Evolutionary conservation across 192 early-diverging fungal species (phyloP).

Genomic region (Borealophlyctis nickersoniae): DNA sequence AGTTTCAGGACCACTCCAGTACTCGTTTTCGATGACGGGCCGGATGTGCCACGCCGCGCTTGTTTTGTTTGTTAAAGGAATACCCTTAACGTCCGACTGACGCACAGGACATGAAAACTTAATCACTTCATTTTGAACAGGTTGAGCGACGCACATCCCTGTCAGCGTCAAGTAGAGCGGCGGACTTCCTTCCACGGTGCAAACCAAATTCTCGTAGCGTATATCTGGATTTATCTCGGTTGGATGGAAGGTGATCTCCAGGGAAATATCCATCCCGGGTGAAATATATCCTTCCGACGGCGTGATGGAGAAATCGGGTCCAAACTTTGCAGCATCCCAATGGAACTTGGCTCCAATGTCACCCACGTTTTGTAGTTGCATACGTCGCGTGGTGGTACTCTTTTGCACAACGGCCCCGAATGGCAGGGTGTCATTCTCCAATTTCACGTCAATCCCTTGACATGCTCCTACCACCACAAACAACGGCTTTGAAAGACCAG

Average conservation of each 20-base stretch:
- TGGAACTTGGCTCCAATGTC: conserved; percentile 57
- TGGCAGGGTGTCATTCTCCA: conserved; percentile 58
- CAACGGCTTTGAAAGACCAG: conserved; percentile 40
- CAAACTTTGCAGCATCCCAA: conserved; percentile 48
- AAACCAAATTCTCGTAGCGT: conserved; percentile 50
- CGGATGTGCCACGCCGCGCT: conserved; percentile 48
- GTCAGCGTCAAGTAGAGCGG: conserved; percentile 51
- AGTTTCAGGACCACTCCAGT: conserved; percentile 49
- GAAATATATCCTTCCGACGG: conserved; percentile 64
- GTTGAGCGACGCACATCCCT: conserved; percentile 57
- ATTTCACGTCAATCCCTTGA: conserved; percentile 55
- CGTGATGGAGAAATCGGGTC: conserved; percentile 54
- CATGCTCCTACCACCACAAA: conserved; percentile 48
- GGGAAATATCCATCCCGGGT: conserved; percentile 57
- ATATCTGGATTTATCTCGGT: conserved; percentile 52
- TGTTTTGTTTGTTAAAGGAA: conserved; percentile 50
- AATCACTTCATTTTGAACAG: conserved; percentile 49
- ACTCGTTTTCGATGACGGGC: conserved; percentile 60
- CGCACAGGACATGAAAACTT: conserved; percentile 58
- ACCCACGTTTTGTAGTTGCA: conserved; percentile 56
- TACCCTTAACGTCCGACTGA: conserved; percentile 48
- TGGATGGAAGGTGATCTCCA: conserved; percentile 62
- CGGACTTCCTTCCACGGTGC: conserved; percentile 42
- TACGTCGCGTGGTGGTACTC: conserved; percentile 46
- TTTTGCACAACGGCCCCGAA: conserved; percentile 61